Base-by-base conservation (phyloP, 768 basidiomycete genomes). In the Termitomyces sp. region DNA sequence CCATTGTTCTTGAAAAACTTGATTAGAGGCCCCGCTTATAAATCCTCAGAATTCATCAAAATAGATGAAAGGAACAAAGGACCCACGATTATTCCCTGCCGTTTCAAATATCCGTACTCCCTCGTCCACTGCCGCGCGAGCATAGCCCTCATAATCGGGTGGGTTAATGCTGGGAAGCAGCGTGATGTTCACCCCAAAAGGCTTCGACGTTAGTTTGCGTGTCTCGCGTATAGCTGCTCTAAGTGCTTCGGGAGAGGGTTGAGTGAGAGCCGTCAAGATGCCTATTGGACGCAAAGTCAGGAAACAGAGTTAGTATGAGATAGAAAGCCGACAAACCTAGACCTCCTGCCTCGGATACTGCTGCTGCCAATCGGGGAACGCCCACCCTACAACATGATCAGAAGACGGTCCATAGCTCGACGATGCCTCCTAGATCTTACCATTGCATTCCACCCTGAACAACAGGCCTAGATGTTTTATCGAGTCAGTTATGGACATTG, bases 371-470 rank as follows among this genome's bases (percentile, higher is more conserved):
- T 57, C 71, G 69, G 1, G 94, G 92, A 15, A 85, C 70, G 24
- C 92, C 92, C 46, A 95, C 91, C 92, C 90, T 89, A 62, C 28
- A 41, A n/a, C n/a, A 50, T 7, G 31, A 55, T 54, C 7, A 54
- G 54, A n/a, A 41, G 33, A 42, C 42, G 44, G 33, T 29, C 37
- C 34, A 54, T n/a, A 22, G 34, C 33, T 24, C 15, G 37, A 7
- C 16, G 57, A 26, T 31, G 49, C 49, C 9, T 33, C 13, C 22
- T 28, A 59, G 18, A 56, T 68, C 31, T 26, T 44, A 90, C 88
- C 88, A 94, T 83, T 93, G 92, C 91, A 94, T 93, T 48, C 90
- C 92, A 24, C 91, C 92, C 68, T 94, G 92, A 1, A 94, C 81
- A 47, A 93, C 75, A 16, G 92, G 92, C 33, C 88, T 90, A 54